Evolutionary conservation across 768 basidiomycete species (phyloP), one percentile per base, ranked within the genome.

Genomic region (Cyathus striatus): DNA sequence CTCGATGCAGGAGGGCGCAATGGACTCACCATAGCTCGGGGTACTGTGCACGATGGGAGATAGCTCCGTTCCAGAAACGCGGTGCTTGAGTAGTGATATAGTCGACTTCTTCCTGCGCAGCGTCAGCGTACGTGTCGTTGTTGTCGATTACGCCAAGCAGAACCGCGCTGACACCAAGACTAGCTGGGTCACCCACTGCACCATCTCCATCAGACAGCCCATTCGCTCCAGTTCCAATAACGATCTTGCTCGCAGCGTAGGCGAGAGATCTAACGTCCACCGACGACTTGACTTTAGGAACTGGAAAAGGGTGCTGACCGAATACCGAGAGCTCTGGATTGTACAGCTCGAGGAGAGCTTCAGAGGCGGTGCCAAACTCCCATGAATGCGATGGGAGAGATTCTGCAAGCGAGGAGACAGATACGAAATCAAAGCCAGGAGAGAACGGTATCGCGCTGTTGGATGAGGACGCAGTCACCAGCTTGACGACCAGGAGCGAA

Each of bases 161-260:
- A 1, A 72, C 60, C 0, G 72, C 73, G 38, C 61, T 63, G n/a
- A 74, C 69, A 6, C 73, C 74, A 45, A 76, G 55, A 43, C 71
- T 73, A 1, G 70, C 70, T 0, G 75, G 72, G 56, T 76, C 75
- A 0, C 67, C 69, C 0, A 65, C 64, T 2, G 72, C 67, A 23
- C 70, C 73, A 30, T 62, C 62, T 6, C 68, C 71, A 21, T 64
- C 48, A 2, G 56, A 50, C 14, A 76, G 47, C 1, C 54, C 63
- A 46, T 68, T 60, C 12, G 55, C 55, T 1, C 64, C 65, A 1
- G 53, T 52, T 0, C 65, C 70, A 17, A 75, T 42, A 0, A 51
- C 50, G 23, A 73, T 68, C 23, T 64, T 68, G n/a, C 52, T 52
- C 21, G 55, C 53, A 0, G 68, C 73, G 44, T 74, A 74, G 13